A percentile compares a stretch with the other conserved stretches of the same genome.
These are phyloP conservation scores for Cerioporus squamosus DNA, from an alignment of 1,284 basidiomycete species.

Conservation along the genomic window DNA sequence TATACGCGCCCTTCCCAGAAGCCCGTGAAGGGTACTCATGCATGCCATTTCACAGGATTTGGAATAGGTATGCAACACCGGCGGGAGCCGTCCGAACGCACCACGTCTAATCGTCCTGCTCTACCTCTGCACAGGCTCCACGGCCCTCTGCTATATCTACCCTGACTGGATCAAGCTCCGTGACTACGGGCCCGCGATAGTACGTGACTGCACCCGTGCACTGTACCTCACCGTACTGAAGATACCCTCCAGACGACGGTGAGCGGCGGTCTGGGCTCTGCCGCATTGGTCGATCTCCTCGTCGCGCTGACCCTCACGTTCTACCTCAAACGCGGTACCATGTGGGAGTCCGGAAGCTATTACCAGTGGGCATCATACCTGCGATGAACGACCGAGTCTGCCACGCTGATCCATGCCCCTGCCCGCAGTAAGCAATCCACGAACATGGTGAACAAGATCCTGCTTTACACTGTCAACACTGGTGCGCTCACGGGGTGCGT, in stretches of 20 bases:
- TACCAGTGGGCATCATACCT: no score
- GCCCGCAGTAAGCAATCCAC: neutral
- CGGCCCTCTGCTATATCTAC: conserved; percentile 15
- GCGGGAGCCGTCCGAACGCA: no score
- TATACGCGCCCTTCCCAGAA: no score
- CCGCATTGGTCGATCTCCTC: conserved; percentile 22
- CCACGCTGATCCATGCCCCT: no score
- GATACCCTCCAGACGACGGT: conserved; percentile 12
- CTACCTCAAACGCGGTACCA: conserved; percentile 18
- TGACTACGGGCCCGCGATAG: conserved; percentile 8
- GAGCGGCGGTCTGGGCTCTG: conserved; percentile 23
- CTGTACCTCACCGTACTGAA: neutral
- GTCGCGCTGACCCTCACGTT: conserved; percentile 20
- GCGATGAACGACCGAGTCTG: no score
- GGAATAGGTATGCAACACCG: conserved; percentile 10
- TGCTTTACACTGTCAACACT: conserved; percentile 2
- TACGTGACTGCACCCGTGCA: neutral
- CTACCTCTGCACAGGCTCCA: conserved; percentile 3
- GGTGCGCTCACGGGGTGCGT: conserved; percentile 27
- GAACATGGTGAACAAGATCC: no score
- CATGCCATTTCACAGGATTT: conserved; percentile 13
- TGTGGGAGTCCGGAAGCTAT: neutral
- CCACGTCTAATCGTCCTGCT: no score
- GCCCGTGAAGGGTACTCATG: no score
- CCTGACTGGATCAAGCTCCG: conserved; percentile 16